phyloP scores from a whole-genome alignment of 169 alveolate genomes.

The Prorocentrum cordatum region DNA sequence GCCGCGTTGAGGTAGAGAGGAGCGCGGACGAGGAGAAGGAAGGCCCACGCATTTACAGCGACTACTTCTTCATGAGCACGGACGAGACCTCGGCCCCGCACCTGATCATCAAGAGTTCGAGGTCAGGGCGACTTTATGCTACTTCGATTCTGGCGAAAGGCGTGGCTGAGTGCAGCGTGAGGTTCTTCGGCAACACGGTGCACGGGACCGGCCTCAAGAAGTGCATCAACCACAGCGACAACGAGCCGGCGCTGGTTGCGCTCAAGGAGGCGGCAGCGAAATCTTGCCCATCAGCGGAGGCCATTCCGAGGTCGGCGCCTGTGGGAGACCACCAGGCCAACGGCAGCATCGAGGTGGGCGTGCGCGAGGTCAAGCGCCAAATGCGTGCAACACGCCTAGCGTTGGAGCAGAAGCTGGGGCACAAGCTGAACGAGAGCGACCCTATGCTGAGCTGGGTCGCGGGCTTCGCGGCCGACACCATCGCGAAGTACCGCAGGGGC shows the following conservation, averaged over 20 bases:
- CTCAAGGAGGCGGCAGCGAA: conserved; percentile 6
- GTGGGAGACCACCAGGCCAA: conserved; percentile 3
- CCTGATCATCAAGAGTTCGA: neutral
- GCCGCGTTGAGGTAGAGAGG: too few relatives aligned
- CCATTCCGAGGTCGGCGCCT: neutral
- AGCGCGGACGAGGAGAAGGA: neutral
- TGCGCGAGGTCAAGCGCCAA: conserved; percentile 7
- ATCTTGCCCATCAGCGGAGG: neutral
- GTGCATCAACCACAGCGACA: neutral
- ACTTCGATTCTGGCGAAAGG: neutral
- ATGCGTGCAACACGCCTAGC: neutral
- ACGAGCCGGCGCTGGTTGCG: neutral
- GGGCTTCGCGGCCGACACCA: conserved; percentile 1
- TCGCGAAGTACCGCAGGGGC: neutral
- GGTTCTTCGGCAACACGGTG: neutral
- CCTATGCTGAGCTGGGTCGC: neutral
- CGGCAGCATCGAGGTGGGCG: neutral
- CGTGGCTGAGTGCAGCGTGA: neutral
- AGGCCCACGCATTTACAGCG: conserved; percentile 3
- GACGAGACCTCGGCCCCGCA: neutral
- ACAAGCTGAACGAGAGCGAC: neutral
- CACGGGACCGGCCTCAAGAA: neutral
- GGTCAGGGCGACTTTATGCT: conserved; percentile 1
- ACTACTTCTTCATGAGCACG: conserved; percentile 16
- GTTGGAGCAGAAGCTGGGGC: neutral